These are phyloP conservation scores for Camptophora hylomeconis DNA, from an alignment of 2,329 filamentous ascomycete genomes.

Conservation along the genomic window DNA sequence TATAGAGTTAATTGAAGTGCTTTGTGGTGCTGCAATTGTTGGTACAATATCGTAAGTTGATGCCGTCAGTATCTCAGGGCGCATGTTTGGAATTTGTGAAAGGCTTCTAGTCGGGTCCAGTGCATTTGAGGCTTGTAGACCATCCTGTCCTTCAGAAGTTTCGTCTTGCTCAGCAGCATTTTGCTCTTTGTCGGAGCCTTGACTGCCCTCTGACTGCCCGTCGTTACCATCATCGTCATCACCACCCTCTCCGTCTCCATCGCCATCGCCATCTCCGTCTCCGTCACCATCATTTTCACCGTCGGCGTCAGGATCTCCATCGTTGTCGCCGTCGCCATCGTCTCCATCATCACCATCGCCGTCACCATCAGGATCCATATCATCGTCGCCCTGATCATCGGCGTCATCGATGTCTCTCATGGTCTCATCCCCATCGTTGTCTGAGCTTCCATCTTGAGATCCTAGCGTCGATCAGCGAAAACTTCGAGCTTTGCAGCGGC, in stretches of 20 bases:
- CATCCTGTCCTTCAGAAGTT: conserved; percentile 10
- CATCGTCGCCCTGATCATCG: conserved; percentile 26
- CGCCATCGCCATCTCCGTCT: conserved; percentile 25
- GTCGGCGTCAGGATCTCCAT: conserved; percentile 26
- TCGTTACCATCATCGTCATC: conserved; percentile 21
- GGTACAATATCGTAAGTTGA: conserved; percentile 86
- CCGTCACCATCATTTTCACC: conserved; percentile 24
- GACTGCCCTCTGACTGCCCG: conserved; percentile 25
- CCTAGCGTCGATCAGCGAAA: conserved; percentile 22
- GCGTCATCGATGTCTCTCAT: conserved; percentile 29
- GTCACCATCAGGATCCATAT: conserved; percentile 26
- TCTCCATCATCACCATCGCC: conserved; percentile 29
- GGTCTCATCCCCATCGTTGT: conserved; percentile 34
- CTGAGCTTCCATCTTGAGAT: conserved; percentile 36
- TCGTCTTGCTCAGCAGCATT: conserved; percentile 17
- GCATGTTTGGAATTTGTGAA: conserved; percentile 43
- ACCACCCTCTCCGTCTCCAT: conserved; percentile 38
- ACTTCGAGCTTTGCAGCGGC: conserved; percentile 8
- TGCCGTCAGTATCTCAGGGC: conserved; percentile 66
- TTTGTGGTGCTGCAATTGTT: conserved; percentile 90
- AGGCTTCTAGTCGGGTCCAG: conserved; percentile 19
- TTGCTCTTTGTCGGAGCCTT: conserved; percentile 25
- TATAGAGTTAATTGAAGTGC: conserved; percentile 88
- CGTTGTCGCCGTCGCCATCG: conserved; percentile 32
- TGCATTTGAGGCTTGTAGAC: too few species aligned